Percentiles rank a stretch among this genome's conserved stretches.
Evolutionary conservation across 2,329 filamentous ascomycete species (phyloP).

Genomic region (Monosporascus sp.): DNA sequence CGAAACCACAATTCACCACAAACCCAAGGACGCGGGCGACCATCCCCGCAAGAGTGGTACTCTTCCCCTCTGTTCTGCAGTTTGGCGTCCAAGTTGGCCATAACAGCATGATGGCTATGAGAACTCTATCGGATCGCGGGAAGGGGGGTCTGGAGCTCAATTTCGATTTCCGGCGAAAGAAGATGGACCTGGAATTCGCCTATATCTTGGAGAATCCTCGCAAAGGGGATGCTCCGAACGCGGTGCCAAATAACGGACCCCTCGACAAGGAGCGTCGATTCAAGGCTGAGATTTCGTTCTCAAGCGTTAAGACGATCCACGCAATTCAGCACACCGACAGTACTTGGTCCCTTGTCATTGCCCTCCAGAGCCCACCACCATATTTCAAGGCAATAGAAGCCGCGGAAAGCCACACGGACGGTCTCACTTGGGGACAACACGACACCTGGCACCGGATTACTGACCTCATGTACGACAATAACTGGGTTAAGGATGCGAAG

Average conservation of each 20-base stretch:
- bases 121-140: constrained; percentile 27
- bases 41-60: neutral
- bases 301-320: constrained; percentile 40
- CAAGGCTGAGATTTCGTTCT: constrained; percentile 40
- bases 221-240: constrained; percentile 2
- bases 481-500: constrained; percentile 27
- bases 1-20: neutral
- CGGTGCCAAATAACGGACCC: constrained; percentile 4
- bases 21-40: neutral
- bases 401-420: constrained; percentile 22
- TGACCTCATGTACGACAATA: constrained; percentile 35
- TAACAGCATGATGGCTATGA: constrained; percentile 55
- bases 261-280: constrained; percentile 22
- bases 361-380: constrained; percentile 42
- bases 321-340: constrained; percentile 27
- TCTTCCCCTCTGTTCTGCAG: constrained; percentile 10
- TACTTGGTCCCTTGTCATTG: constrained; percentile 38
- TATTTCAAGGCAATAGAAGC: constrained; percentile 38
- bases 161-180: constrained; percentile 34
- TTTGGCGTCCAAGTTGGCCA: constrained; percentile 28
- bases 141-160: constrained; percentile 27
- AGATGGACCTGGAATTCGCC: constrained; percentile 36
- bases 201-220: constrained; percentile 21
- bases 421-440: constrained; percentile 31
- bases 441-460: constrained; percentile 47